Percentiles rank a stretch among this genome's conserved stretches.
Conservation (phyloP, 306 rosid genomes). For the Mimosa pudica region DNA sequence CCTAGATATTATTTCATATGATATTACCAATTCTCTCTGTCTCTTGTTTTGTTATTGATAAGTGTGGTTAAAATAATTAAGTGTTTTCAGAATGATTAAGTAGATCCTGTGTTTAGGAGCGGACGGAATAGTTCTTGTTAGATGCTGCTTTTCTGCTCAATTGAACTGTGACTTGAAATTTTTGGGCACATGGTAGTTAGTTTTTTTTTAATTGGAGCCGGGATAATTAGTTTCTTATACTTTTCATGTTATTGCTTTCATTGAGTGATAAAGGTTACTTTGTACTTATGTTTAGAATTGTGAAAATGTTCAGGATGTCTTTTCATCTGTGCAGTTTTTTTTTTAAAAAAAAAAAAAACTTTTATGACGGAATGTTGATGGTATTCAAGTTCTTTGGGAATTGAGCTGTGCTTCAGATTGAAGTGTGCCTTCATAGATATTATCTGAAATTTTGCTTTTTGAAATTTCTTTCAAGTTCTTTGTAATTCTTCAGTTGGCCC, state of each 20-base stretch:
- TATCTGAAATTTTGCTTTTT: slow-evolving; percentile 56
- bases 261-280: slow-evolving; percentile 6
- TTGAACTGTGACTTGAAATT: neutral
- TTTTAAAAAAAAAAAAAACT: neutral
- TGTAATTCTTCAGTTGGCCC: neutral
- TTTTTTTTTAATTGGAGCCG: slow-evolving; percentile 1
- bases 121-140: neutral
- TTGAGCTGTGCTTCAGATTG: neutral
- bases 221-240: neutral
- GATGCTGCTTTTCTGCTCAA: slow-evolving; percentile 8
- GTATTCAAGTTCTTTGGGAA: neutral
- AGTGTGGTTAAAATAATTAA: too few relatives aligned
- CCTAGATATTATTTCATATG: too few relatives aligned
- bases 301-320: neutral
- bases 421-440: slow-evolving; percentile 47
- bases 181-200: neutral
- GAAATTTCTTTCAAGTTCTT: neutral
- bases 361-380: neutral
- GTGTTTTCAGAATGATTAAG: too few relatives aligned
- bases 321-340: neutral
- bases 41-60: too few relatives aligned
- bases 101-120: too few relatives aligned
- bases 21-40: too few relatives aligned
- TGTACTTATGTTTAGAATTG: neutral
- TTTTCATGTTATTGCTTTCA: neutral